Percentiles rank a stretch among this genome's conserved stretches.
phyloP scores from a whole-genome alignment of 352 stramenopile genomes.

The Globisporangium viniferum region DNA sequence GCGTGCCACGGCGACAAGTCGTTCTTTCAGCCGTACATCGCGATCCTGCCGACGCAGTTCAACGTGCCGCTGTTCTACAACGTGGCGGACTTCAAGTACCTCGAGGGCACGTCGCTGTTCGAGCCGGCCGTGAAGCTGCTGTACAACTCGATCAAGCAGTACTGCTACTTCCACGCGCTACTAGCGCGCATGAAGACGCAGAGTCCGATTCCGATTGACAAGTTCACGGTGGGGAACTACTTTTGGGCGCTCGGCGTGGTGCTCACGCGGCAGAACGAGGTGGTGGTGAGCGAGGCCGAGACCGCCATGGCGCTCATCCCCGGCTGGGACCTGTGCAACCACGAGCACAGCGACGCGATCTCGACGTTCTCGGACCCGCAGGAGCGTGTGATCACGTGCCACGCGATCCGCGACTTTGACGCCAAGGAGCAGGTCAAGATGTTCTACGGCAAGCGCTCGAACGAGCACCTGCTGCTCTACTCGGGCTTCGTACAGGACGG shows the following conservation, averaged over 20 bases:
- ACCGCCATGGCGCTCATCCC: slow-evolving; percentile 49
- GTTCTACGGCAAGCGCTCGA: slow-evolving; percentile 60
- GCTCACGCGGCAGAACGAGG: slow-evolving; percentile 62
- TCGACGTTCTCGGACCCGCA: slow-evolving; percentile 39
- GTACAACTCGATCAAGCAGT: slow-evolving; percentile 66
- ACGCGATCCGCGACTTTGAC: slow-evolving; percentile 36
- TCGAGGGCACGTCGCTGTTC: slow-evolving; percentile 38
- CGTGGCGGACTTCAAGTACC: slow-evolving; percentile 34
- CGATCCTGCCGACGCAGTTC: slow-evolving; percentile 39
- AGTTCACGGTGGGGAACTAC: slow-evolving; percentile 53
- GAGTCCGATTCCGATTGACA: slow-evolving; percentile 23
- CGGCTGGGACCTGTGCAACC: slow-evolving; percentile 66
- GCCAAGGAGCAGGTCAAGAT: slow-evolving; percentile 45
- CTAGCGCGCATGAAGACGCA: slow-evolving; percentile 21
- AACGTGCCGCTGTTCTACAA: slow-evolving; percentile 52
- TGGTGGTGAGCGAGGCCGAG: slow-evolving; percentile 23
- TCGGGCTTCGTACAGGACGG: slow-evolving; percentile 45
- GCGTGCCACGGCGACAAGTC: slow-evolving; percentile 20
- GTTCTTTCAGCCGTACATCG: slow-evolving; percentile 44
- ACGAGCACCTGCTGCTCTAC: slow-evolving; percentile 52
- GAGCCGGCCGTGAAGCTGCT: slow-evolving; percentile 39
- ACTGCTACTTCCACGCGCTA: slow-evolving; percentile 40
- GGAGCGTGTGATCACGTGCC: slow-evolving; percentile 30
- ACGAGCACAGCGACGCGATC: slow-evolving; percentile 41
- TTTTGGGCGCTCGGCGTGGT: slow-evolving; percentile 55